Conservation (phyloP, 2,329 filamentous ascomycete species). For the Beauveria asiatica region DNA sequence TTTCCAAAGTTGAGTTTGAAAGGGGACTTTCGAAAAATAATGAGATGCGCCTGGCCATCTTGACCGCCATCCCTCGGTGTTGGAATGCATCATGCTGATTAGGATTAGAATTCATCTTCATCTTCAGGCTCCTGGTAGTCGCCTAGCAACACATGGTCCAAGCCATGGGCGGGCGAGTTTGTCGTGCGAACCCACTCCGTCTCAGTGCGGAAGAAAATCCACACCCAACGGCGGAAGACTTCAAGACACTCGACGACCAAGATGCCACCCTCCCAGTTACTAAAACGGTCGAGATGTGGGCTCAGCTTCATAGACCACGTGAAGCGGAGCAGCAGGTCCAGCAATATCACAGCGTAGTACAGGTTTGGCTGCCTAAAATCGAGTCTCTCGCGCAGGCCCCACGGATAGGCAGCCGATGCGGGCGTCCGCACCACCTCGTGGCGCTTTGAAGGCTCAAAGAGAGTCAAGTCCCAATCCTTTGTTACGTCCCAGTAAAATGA, state of each 20-base stretch:
- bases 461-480: conserved; percentile 90
- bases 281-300: conserved; percentile 71
- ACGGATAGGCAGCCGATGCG: conserved; percentile 58
- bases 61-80: neutral
- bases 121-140: conserved; percentile 58
- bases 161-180: conserved; percentile 39
- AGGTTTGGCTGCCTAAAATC: conserved; percentile 62
- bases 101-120: conserved; percentile 24
- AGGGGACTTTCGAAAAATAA: neutral
- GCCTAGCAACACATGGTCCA: conserved; percentile 67
- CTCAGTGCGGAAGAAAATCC: conserved; percentile 94
- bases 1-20: neutral
- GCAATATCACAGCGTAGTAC: conserved; percentile 72
- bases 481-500: conserved; percentile 98
- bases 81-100: neutral
- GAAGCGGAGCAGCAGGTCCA: conserved; percentile 76
- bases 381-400: conserved; percentile 66
- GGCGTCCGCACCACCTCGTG: conserved; percentile 34
- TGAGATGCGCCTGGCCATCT: neutral
- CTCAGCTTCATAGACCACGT: conserved; percentile 88
- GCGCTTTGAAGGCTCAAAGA: conserved; percentile 51
- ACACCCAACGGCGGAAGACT: conserved; percentile 83
- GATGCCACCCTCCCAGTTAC: conserved; percentile 80
- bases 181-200: conserved; percentile 73
- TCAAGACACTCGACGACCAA: conserved; percentile 84